Evolutionary conservation across 805 yeast genomes (phyloP).

Genomic region (Myxozyma vanderwaltii): DNA sequence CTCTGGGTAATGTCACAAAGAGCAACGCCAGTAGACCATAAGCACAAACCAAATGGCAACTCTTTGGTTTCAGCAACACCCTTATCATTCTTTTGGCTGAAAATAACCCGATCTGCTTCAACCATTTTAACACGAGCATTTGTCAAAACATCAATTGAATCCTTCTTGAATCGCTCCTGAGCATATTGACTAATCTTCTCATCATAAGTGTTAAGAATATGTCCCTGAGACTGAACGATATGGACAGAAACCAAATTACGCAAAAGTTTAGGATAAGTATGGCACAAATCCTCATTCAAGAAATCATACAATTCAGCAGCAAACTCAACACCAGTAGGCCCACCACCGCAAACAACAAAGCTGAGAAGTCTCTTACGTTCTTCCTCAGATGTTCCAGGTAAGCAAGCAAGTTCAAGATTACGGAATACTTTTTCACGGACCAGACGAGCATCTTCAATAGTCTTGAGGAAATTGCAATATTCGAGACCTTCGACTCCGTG

Average conservation of each 20-base stretch:
- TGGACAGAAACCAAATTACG: slow-evolving; percentile 68
- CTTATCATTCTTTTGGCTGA: slow-evolving; percentile 53
- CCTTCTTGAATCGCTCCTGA: slow-evolving; percentile 62
- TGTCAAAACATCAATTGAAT: slow-evolving; percentile 62
- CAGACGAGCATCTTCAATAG: slow-evolving; percentile 64
- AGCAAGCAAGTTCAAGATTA: slow-evolving; percentile 61
- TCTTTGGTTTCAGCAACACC: slow-evolving; percentile 48
- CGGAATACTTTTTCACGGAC: slow-evolving; percentile 58
- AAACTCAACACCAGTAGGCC: slow-evolving; percentile 74
- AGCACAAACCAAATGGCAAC: slow-evolving; percentile 66
- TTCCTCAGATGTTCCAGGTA: slow-evolving; percentile 64
- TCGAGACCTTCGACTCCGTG: slow-evolving; percentile 73
- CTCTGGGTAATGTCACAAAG: slow-evolving; percentile 63
- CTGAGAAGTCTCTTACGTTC: slow-evolving; percentile 63
- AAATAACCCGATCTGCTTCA: slow-evolving; percentile 58
- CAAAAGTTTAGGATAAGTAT: slow-evolving; percentile 59
- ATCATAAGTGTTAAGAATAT: slow-evolving; percentile 69
- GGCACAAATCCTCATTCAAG: slow-evolving; percentile 63
- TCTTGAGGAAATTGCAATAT: slow-evolving; percentile 61
- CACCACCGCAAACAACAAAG: slow-evolving; percentile 73
- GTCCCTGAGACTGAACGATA: slow-evolving; percentile 67
- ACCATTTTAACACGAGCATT: slow-evolving; percentile 66
- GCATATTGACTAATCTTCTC: slow-evolving; percentile 66
- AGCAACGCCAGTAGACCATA: slow-evolving; percentile 79
- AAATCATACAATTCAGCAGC: slow-evolving; percentile 72